phyloP scores from a whole-genome alignment of 23 red algal species.

The Gracilaria caudata region DNA sequence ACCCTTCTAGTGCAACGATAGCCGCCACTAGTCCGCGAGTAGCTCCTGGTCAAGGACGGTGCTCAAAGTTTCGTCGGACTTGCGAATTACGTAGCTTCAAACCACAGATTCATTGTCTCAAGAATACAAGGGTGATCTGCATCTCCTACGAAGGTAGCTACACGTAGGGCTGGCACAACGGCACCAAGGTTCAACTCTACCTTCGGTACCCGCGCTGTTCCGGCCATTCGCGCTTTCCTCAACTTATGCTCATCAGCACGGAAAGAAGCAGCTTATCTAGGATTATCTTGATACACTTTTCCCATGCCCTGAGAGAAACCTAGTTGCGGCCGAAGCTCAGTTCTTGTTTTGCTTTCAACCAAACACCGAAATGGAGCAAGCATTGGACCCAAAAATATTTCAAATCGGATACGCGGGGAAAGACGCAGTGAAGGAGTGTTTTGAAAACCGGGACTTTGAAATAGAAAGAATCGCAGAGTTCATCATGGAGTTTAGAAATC shows the following conservation, averaged over 20 bases:
- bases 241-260: no score
- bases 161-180: no score
- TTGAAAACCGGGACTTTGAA: conserved; percentile 28
- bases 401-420: conserved; percentile 62
- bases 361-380: conserved; percentile 7
- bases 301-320: not conserved
- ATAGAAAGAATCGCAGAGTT: conserved; percentile 20
- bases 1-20: no score
- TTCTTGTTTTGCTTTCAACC: not conserved
- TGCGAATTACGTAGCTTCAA: no score
- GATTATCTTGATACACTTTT: not conserved
- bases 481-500: conserved; percentile 44
- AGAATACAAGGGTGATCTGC: no score
- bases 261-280: no score
- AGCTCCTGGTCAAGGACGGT: no score
- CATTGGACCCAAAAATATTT: conserved; percentile 15
- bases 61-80: no score
- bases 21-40: no score
- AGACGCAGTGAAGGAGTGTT: conserved; percentile 54
- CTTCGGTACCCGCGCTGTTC: not conserved
- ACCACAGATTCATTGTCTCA: no score
- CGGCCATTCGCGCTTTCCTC: not conserved
- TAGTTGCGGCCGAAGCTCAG: not conserved
- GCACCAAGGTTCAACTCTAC: no score
- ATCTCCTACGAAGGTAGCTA: no score